A percentile compares a stretch with the other conserved stretches of the same genome.
These are phyloP conservation scores for Salix brachista DNA, from an alignment of 345 rosid species.

Conservation along the genomic window DNA sequence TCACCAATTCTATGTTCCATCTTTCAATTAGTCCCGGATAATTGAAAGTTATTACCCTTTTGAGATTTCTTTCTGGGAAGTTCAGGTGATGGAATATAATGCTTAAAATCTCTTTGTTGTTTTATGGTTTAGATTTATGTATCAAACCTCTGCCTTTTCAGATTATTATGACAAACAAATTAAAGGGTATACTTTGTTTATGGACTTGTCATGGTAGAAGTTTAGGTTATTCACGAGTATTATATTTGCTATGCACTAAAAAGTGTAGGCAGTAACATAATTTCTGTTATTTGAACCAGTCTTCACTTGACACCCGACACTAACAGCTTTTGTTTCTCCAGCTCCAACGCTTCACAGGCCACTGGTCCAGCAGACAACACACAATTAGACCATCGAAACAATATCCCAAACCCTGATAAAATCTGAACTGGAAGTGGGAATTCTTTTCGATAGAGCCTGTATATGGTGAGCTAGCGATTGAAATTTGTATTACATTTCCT, in stretches of 20 bases:
- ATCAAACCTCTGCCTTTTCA: not conserved
- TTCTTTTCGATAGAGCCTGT: not conserved
- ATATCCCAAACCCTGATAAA: not conserved
- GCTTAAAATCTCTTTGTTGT: not conserved
- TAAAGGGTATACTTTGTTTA: not conserved
- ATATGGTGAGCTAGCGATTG: not conserved
- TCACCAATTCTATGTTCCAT: not conserved
- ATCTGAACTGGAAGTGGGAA: not conserved
- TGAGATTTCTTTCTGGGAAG: not conserved
- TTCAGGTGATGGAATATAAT: not conserved
- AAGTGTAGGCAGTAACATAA: not conserved
- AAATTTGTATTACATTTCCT: not conserved
- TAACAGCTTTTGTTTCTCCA: not conserved
- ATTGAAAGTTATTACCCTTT: not conserved
- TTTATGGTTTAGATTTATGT: not conserved
- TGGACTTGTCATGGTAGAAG: no score
- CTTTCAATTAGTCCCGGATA: not conserved
- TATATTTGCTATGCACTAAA: not conserved
- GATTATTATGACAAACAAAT: not conserved
- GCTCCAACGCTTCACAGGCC: slow-evolving; percentile 12
- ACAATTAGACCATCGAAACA: not conserved
- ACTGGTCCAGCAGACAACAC: slow-evolving; percentile 3
- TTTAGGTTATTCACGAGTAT: not conserved
- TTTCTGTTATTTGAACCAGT: not conserved
- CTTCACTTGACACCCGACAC: not conserved